Percentiles rank a stretch among this genome's conserved stretches.
Evolutionary conservation across 2,329 filamentous ascomycete genomes (phyloP).

Genomic region (Penicillium sp.): DNA sequence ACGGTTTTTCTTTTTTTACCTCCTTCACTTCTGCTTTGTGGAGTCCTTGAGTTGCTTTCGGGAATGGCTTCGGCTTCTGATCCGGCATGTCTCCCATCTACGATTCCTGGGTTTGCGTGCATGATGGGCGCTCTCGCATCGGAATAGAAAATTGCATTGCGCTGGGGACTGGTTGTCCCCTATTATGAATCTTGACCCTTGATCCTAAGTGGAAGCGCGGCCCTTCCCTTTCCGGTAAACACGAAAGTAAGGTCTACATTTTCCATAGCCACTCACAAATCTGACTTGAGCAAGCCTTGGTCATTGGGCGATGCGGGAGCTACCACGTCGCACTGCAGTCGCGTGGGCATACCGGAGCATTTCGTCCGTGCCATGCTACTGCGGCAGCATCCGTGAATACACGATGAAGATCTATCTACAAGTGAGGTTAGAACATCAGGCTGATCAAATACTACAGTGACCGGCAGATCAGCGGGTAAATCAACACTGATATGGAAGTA

Average conservation of each 20-base stretch:
- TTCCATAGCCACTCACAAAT: not conserved
- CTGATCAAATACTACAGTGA: not conserved
- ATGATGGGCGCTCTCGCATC: conserved; percentile 20
- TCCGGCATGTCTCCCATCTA: conserved; percentile 18
- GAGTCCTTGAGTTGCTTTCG: conserved; percentile 21
- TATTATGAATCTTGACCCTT: not conserved
- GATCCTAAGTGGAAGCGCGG: not conserved
- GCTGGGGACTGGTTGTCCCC: not conserved
- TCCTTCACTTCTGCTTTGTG: conserved; percentile 7
- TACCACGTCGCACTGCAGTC: not conserved
- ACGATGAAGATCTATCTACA: not conserved
- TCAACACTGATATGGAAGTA: not conserved
- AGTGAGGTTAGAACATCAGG: not conserved
- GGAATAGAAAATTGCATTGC: conserved; percentile 26
- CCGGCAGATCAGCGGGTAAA: not conserved
- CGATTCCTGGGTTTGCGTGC: conserved; percentile 19
- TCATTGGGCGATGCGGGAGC: not conserved
- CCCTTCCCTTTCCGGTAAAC: not conserved
- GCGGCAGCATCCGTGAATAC: not conserved
- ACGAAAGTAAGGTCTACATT: not conserved
- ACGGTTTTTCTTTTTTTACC: not conserved
- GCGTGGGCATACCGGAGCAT: not conserved
- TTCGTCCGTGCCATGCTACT: too few species aligned
- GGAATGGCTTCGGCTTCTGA: conserved; percentile 18
- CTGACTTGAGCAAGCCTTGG: not conserved